Base-by-base conservation (phyloP, 306 rosid genomes). In the Abrus pulchellus region DNA sequence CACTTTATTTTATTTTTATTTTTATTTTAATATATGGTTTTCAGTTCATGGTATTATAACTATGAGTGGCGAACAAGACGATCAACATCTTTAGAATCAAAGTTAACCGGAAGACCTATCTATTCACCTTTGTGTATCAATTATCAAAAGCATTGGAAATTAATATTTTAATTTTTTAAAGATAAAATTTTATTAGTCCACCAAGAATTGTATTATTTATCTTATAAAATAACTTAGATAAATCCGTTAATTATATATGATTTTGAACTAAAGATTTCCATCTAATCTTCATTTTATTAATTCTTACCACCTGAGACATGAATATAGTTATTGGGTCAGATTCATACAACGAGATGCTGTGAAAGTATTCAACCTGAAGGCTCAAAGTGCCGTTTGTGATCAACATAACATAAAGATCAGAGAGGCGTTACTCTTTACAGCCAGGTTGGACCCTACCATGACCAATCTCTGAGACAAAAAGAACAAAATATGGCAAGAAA, bases 31-130 rank as follows among this genome's bases (percentile, higher is more conserved):
- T 6, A 41, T 29, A 12, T n/a, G 40, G 2, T 52, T 62, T 67
- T 50, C 41, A 11, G 5, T 27, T 75, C 34, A 56, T 13, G 75
- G 45, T 43, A 30, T 66, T 75, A 27, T 29, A 14, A 59, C 33
- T 49, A 20, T 9, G 83, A 83, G 89, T 86, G 64, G 78, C 88
- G 82, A 84, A 29, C 43, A 84, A 52, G 70, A 56, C 13, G 9
- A 62, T 28, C 79, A 74, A 74, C 8, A n/a, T 28, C 3, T 74
- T 36, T 65, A 48, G 32, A 63, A 43, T 47, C 14, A 36, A 65
- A n/a, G 34, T 56, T n/a, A 30, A 44, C 28, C 38, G 1, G 41
- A 53, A 38, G 6, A 68, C 38, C 73, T 32, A 52, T 30, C 45
- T 64, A 29, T 43, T 29, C 53, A 60, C 60, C 30, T 11, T 10